Evolutionary conservation across 73 alveolate species (phyloP), one percentile per base, ranked within the genome.

Genomic region (Tetrahymena malaccensis): DNA sequence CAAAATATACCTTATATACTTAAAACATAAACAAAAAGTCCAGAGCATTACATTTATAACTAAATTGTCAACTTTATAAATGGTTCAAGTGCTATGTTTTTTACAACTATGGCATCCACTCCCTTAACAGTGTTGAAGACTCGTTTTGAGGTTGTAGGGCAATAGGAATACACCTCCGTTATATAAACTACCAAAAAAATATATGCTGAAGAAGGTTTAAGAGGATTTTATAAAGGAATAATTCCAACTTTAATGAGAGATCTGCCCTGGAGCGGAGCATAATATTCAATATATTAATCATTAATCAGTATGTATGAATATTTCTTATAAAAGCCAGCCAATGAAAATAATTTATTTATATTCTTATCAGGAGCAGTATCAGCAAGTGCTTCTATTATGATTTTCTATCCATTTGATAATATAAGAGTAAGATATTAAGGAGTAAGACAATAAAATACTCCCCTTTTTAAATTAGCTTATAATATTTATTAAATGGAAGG

Each of bases 351-450:
- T 55, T 84, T 94, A 22, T 84, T 44, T 25, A 44, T 43, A 31
- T 50, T 84, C 34, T 35, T 94, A 34, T 31, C 94, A 34, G 85
- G 95, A 19, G 94, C 84, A 16, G 15, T 94, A 2, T 84, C 96
- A 15, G 93, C 95, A 13, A 94, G 70, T 33, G 84, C 94, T 27
- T 57, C 93, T 33, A 94, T 85, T 13, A 70, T 94, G 19, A 34
- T 94, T 17, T 94, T 85, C 94, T 85, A 94, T 84, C 96, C 96
- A 35, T 84, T 94, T 94, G 96, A 94, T 94, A 85, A 55, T 34
- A 94, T 94, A 21, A 94, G 96, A 70, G 94, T 94, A 0, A 84
- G 84, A 37, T 55, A 94, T 19, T 94, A 94, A 94, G 89, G 89
- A 70, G 89, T 70, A 33, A 70, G 37, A 11, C 17, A 70, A 70